Evolutionary conservation across 257 asterid genomes (phyloP), one percentile per base, ranked within the genome.

Genomic region (Ajuga chamaepitys): DNA sequence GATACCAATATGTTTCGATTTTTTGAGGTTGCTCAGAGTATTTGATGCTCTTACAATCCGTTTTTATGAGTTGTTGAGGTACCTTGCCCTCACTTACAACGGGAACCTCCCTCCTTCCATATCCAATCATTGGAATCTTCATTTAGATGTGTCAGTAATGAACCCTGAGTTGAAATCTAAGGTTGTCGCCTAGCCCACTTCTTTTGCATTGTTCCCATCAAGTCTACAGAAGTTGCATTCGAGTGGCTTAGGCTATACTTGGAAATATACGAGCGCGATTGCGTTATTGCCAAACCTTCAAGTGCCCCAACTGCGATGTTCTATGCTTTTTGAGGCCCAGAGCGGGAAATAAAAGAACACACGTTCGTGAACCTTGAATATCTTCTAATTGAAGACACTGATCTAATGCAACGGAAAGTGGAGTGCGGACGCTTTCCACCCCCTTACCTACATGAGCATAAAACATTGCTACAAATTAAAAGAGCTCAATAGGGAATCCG

Each of bases 241-340:
- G 68, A 69, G 67, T 17, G 74, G 74, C 22, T n/a, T 47, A 40
- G 74, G 74, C 40, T 60, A 46, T 34, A 54, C 68, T 5, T 70
- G 74, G 68, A 10, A 48, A 11, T 58, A 70, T 21, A 50, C 37
- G 22, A 24, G 28, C 53, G 60, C 37, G 48, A 70, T 60, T 14
- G 42, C 58, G 1, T 12, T 40, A 32, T n/a, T 57, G 32, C 66
- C 66, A 7, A 9, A 35, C 9, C 67, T 48, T 14, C 10, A 53
- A 0, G 55, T 66, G 44, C 71, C 53, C 63, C 58, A 68, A 35
- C 11, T 68, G 74, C 50, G 25, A 47, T 35, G 11, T n/a, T n/a
- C 11, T 68, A 68, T 21, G 67, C 74, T 22, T 68, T 58, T 35
- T 53, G 32, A 58, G 74, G 74, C 6, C 54, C 59, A 0, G 25